Conservation (phyloP, 1,284 basidiomycete genomes). For the Naganishia sp. region DNA sequence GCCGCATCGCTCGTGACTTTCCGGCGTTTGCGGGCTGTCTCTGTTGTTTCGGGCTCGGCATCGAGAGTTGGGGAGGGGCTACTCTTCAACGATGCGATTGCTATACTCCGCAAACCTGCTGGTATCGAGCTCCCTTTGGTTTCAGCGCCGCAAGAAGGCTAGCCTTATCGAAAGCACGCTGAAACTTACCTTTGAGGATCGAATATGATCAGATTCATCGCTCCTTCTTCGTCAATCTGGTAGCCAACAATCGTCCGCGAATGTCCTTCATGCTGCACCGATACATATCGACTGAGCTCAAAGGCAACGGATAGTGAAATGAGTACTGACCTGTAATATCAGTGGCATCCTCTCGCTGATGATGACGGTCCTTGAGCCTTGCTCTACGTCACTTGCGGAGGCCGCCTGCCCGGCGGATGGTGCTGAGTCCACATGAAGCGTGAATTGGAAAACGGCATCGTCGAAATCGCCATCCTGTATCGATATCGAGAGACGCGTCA, state of each 20-base stretch:
- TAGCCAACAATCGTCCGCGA: conserved; percentile 82
- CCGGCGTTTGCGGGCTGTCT: conserved; percentile 12
- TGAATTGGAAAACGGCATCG: neutral
- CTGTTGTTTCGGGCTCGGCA: conserved; percentile 2
- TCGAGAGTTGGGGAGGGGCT: conserved; percentile 28
- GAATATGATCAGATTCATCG: conserved; percentile 68
- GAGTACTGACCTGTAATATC: conserved; percentile 60
- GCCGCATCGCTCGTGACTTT: conserved; percentile 35
- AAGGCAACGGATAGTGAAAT: no score
- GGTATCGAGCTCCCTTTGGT: conserved; percentile 39
- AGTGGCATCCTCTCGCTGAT: conserved; percentile 70
- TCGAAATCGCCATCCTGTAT: conserved; percentile 21
- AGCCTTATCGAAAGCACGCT: no score
- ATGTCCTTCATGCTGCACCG: conserved; percentile 69
- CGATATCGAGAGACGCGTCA: neutral
- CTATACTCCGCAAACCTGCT: conserved; percentile 48
- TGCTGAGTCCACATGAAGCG: neutral
- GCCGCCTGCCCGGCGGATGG: no score
- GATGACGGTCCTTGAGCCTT: conserved; percentile 46
- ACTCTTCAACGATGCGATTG: conserved; percentile 38
- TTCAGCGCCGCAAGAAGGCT: no score
- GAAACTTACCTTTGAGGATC: conserved; percentile 69
- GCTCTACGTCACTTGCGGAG: neutral
- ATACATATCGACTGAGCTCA: neutral
- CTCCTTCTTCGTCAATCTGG: conserved; percentile 64